Conservation (phyloP, 768 basidiomycete genomes). For the Hygrocybe coccinea region DNA sequence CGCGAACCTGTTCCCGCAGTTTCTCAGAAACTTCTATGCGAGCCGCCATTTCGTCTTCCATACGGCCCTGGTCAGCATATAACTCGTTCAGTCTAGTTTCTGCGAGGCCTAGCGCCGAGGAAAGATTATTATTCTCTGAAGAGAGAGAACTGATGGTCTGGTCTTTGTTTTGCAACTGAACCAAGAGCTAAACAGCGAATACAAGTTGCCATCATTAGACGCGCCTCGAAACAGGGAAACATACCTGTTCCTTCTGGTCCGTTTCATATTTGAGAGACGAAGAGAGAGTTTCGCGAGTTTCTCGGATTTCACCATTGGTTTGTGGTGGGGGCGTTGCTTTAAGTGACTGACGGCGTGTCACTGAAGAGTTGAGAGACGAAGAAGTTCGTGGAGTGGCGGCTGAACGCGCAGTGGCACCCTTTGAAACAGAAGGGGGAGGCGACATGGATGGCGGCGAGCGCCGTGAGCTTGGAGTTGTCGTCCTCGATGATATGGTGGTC, state of each 20-base stretch:
- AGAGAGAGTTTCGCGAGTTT: conserved; percentile 52
- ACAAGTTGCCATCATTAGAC: conserved; percentile 5
- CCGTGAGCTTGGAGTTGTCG: conserved; percentile 46
- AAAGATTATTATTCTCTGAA: conserved; percentile 59
- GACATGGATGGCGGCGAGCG: conserved; percentile 29
- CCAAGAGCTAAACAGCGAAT: conserved; percentile 50
- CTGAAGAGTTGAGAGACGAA: conserved; percentile 46
- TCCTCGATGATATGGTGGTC: conserved; percentile 43
- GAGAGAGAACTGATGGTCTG: conserved; percentile 57
- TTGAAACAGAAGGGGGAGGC: conserved; percentile 41
- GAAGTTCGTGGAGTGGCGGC: conserved; percentile 54
- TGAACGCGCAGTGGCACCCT: conserved; percentile 60
- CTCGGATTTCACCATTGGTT: conserved; percentile 30
- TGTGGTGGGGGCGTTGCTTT: conserved; percentile 41
- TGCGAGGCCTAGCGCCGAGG: conserved; percentile 59
- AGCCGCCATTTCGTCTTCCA: conserved; percentile 76
- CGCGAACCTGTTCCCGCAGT: conserved; percentile 72
- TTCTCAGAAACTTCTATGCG: conserved; percentile 82
- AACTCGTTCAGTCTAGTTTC: conserved; percentile 74
- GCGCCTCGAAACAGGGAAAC: conserved; percentile 19
- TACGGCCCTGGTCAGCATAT: conserved; percentile 75
- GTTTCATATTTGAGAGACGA: conserved; percentile 70
- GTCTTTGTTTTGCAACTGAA: conserved; percentile 76
- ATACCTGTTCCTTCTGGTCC: conserved; percentile 75
- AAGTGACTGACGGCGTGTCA: conserved; percentile 47